These are phyloP conservation scores for Plasmodium sp. DNA, from an alignment of 169 alveolate genomes.

Conservation along the genomic window DNA sequence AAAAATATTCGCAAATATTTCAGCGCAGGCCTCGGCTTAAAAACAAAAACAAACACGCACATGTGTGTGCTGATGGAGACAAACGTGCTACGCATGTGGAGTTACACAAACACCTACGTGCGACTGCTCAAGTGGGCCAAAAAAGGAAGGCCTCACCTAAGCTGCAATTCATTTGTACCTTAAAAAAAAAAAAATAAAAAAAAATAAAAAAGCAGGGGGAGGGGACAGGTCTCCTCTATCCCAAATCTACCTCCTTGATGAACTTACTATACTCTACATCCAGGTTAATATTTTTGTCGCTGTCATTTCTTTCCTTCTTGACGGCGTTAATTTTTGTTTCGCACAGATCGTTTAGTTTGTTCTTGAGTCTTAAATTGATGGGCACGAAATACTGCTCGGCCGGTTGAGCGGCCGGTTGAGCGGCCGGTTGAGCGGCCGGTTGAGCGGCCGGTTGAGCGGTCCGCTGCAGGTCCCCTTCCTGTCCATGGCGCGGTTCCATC, in stretches of 20 bases:
- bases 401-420: too few species aligned
- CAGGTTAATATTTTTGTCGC: constrained; percentile 29
- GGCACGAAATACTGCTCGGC: constrained; percentile 48
- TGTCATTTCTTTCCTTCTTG: neutral
- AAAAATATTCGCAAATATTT: neutral
- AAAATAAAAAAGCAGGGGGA: neutral
- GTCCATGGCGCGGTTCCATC: neutral
- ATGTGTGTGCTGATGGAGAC: neutral
- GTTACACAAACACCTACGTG: neutral
- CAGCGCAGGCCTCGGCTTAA: neutral
- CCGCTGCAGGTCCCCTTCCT: neutral
- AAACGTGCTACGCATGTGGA: neutral
- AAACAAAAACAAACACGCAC: constrained; percentile 1
- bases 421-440: neutral
- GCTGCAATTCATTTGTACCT: neutral
- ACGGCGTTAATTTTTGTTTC: constrained; percentile 54
- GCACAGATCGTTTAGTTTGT: constrained; percentile 49
- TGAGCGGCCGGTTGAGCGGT: neutral
- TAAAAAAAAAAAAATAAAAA: neutral
- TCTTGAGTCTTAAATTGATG: constrained; percentile 61
- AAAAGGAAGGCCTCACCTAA: neutral
- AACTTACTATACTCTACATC: constrained; percentile 56
- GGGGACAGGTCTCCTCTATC: neutral
- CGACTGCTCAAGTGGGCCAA: neutral
- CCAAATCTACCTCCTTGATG: constrained; percentile 57